Evolutionary conservation across 2,329 filamentous ascomycete genomes (phyloP).

Genomic region (Stachybotrys elegans): DNA sequence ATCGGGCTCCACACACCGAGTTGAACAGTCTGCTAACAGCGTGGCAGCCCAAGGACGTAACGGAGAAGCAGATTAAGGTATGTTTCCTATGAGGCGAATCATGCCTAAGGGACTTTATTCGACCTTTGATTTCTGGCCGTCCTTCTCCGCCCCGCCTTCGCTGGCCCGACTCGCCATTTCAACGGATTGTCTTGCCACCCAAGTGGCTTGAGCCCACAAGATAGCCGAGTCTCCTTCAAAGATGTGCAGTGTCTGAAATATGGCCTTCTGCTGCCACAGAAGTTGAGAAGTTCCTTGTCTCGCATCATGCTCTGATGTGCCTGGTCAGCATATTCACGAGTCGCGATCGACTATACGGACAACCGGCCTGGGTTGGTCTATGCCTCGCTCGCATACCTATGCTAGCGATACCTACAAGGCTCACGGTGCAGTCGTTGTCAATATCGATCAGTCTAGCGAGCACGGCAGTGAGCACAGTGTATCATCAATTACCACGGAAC

Average conservation of each 20-base stretch:
- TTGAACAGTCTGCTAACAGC: constrained; percentile 38
- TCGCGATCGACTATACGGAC: constrained; percentile 13
- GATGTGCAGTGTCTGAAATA: constrained; percentile 22
- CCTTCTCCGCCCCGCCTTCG: constrained; percentile 23
- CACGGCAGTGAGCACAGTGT: constrained; percentile 45
- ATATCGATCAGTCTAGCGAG: constrained; percentile 32
- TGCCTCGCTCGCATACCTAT: background rate
- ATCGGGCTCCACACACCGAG: background rate
- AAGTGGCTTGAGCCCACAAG: too few species aligned
- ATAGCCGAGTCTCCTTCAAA: constrained; percentile 26
- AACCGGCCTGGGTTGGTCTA: too few species aligned
- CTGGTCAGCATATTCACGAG: constrained; percentile 45
- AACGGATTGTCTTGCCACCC: too few species aligned
- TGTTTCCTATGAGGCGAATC: constrained; percentile 82
- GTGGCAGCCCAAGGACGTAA: constrained; percentile 84
- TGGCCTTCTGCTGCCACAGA: constrained; percentile 29
- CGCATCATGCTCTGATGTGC: constrained; percentile 38
- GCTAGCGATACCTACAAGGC: background rate
- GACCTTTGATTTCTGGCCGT: constrained; percentile 44
- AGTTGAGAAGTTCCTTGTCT: constrained; percentile 57
- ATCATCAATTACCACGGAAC: too few species aligned
- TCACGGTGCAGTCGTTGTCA: constrained; percentile 16
- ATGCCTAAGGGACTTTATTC: constrained; percentile 66
- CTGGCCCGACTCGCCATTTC: too few species aligned
- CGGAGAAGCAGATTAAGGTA: constrained; percentile 99